phyloP scores from a whole-genome alignment of 257 asterid genomes.

The Solanum chilense region DNA sequence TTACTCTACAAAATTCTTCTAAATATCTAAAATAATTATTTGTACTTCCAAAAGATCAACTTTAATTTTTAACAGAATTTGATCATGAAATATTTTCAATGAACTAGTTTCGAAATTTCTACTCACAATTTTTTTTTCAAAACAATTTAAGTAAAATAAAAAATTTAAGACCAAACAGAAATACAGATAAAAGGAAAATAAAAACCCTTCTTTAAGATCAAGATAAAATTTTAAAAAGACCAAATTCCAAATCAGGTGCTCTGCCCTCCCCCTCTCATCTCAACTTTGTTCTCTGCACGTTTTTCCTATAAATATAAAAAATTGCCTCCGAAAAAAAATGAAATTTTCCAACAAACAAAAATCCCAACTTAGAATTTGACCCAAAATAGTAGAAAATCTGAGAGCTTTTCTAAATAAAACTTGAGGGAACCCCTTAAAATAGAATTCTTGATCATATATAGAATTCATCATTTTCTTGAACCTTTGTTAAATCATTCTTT shows the following conservation, averaged over 20 bases:
- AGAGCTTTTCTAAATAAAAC: neutral
- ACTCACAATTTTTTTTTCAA: neutral
- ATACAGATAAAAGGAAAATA: neutral
- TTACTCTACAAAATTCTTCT: no score
- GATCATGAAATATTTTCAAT: neutral
- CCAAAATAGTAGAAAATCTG: conserved; percentile 1
- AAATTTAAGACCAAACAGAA: no score
- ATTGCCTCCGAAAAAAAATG: conserved; percentile 36
- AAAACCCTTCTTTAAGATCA: neutral
- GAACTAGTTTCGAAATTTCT: no score
- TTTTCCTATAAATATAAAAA: neutral
- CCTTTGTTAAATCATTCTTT: neutral
- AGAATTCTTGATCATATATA: neutral
- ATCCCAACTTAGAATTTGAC: conserved; percentile 42
- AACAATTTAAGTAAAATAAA: no score
- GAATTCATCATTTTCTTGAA: neutral
- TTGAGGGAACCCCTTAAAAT: neutral
- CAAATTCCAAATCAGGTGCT: neutral
- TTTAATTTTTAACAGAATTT: no score
- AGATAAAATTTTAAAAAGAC: neutral
- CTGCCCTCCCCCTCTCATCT: neutral
- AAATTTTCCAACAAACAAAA: conserved; percentile 56
- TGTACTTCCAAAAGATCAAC: neutral
- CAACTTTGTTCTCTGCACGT: conserved; percentile 31
- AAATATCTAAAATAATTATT: no score